Base-by-base conservation (phyloP, 352 stramenopile genomes). In the Aphanomyces invadans region DNA sequence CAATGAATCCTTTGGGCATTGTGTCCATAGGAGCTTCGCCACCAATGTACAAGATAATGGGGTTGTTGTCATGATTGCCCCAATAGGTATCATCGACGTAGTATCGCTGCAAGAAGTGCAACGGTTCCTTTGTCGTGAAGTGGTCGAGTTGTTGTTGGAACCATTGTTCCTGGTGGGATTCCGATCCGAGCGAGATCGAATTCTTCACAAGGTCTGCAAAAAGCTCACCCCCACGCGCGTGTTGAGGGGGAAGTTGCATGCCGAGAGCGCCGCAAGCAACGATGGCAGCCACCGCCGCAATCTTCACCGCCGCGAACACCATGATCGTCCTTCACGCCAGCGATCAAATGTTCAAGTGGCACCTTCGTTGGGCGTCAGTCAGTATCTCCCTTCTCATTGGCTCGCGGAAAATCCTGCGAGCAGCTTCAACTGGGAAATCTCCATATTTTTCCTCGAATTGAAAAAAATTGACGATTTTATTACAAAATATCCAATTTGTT, bases 1-100 rank as follows among this genome's bases (percentile, higher is more conserved):
- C 71, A 33, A 91, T 74, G 48, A 86, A 93, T 1, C 86, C 87
- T 3, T 54, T 69, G 0, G 87, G 87, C 9, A 83, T 70, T 19
- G 78, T 72, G 38, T 79, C 73, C 54, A 92, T 67, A 11, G 80
- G 73, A 19, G 77, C 87, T 73, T 96, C 86, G 38, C 87, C 87
- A 29, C 86, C 85, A 46, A 96, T 94, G 65, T 88, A 90, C 33
- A 95, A 75, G 67, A 96, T 88, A 39, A 96, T 74, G 15, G 86
- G 84, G 23, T 64, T 68, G 0, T 72, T 78, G 55, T 82, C 68
- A 1, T 80, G 71, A 26, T 71, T 61, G 32, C 49, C 74, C 77
- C 78, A 92, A 71, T 76, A 85, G 38, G 72, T 77, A 56, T 90
- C 75, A 62, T 79, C 71, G 59, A 89, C 77, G 73, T 92, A 92